Evolutionary conservation across 768 basidiomycete species (phyloP).

Genomic region (Suillus variegatus): DNA sequence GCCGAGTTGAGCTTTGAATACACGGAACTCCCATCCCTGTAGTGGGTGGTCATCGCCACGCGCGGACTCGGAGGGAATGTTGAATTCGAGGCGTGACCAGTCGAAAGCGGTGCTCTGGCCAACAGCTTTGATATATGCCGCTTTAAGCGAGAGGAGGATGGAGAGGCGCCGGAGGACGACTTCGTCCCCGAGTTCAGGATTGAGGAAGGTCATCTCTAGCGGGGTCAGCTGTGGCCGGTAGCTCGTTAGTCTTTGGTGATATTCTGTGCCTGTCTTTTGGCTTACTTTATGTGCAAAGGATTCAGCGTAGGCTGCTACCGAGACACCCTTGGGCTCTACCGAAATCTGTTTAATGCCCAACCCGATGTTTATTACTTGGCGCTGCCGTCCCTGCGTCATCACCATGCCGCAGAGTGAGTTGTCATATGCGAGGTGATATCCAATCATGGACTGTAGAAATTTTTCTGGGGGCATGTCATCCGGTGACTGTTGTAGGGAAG

Average conservation of each 20-base stretch:
- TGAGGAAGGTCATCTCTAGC: slow-evolving; percentile 54
- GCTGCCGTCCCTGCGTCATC: slow-evolving; percentile 77
- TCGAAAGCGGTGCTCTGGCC: slow-evolving; percentile 83
- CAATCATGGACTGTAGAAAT: slow-evolving; percentile 73
- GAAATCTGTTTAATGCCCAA: slow-evolving; percentile 72
- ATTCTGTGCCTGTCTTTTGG: slow-evolving; percentile 1
- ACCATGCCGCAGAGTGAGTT: slow-evolving; percentile 80
- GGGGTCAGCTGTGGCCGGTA: slow-evolving; percentile 40
- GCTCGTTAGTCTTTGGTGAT: background rate
- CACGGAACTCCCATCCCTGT: slow-evolving; percentile 83
- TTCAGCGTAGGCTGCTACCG: slow-evolving; percentile 66
- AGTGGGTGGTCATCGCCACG: slow-evolving; percentile 69
- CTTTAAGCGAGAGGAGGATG: slow-evolving; percentile 77
- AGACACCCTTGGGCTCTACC: slow-evolving; percentile 60
- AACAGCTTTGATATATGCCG: slow-evolving; percentile 82
- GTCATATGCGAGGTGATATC: slow-evolving; percentile 72
- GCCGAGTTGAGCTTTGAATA: slow-evolving; percentile 74
- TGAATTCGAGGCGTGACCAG: slow-evolving; percentile 79
- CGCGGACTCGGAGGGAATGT: slow-evolving; percentile 63
- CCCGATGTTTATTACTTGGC: slow-evolving; percentile 80
- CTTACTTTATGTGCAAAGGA: slow-evolving; percentile 75
- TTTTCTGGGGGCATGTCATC: slow-evolving; percentile 66
- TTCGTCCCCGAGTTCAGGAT: slow-evolving; percentile 56
- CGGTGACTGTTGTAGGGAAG: slow-evolving; percentile 38
- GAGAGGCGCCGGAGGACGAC: slow-evolving; percentile 71